Base-by-base conservation (phyloP, 192 early-diverging fungal species). In the Podila minutissima region DNA sequence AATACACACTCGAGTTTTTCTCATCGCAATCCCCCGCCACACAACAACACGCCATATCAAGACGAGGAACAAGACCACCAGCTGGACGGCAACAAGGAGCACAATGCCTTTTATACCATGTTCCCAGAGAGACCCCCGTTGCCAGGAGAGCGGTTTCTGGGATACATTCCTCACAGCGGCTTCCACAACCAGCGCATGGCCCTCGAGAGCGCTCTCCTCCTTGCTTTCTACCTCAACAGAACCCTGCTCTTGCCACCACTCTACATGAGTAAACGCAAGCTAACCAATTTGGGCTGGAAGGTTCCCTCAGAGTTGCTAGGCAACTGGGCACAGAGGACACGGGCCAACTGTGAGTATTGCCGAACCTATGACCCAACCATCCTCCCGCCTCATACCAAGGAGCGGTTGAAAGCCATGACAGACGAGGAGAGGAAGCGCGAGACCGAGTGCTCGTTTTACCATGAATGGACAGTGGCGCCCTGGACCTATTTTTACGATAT, bases 131-230 rank as follows among this genome's bases (percentile, higher is more conserved):
- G 67, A 3, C 67, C 58, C n/a, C 58, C 57, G 11, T 32, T 32
- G 11, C 57, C 11, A 31, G 35, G 59, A 28, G 71, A 73, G 59
- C 75, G 72, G 29, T 88, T 75, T 41, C 53, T 88, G 13, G 66
- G 76, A 7, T 88, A 83, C 62, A 35, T 86, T 35, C 85, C 83
- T 19, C 87, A 88, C 26, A 83, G 81, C 49, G 87, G 87, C 0
- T 83, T 86, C 48, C 83, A 86, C 31, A 88, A 88, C 67, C 87
- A 88, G 61, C 81, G 87, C 15, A 88, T 84, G 11, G 65, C 75
- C 15, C 59, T 84, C 11, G 66, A 76, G 26, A 86, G 84, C 57
- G 87, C 85, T 5, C 59, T 88, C 4, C 71, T 72, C 6, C 49
- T 88, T n/a, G 73, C 87, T 6, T 66, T 69, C 28, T 62, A 63